phyloP scores from a whole-genome alignment of 441 rosid genomes.

The Gossypium schwendimanii region DNA sequence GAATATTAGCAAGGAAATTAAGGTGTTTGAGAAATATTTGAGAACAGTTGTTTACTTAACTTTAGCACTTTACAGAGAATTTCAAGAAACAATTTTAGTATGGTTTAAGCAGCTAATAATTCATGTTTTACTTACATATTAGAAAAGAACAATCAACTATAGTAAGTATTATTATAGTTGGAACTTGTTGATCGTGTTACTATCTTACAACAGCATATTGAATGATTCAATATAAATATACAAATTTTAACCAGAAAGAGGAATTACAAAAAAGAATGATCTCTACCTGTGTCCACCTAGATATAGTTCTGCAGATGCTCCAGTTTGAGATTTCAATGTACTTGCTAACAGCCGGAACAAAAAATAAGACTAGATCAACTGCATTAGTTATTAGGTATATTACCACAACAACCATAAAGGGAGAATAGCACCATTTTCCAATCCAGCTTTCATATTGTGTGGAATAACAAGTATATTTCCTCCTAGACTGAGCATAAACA shows the following conservation, averaged over 20 bases:
- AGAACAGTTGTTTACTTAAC: background rate
- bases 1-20: background rate
- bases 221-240: background rate
- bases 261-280: background rate
- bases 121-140: background rate
- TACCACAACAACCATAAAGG: conserved; percentile 80
- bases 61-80: background rate
- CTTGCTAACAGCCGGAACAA: conserved; percentile 79
- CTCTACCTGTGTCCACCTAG: conserved; percentile 89
- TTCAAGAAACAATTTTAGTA: background rate
- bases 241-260: background rate
- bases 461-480: conserved; percentile 78
- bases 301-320: conserved; percentile 43
- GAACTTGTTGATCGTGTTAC: background rate
- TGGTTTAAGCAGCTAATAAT: background rate
- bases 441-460: conserved; percentile 61
- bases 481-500: conserved; percentile 62
- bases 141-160: background rate
- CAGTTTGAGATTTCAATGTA: conserved; percentile 76
- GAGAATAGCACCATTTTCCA: conserved; percentile 73
- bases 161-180: background rate
- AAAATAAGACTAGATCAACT: conserved; percentile 72
- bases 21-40: background rate
- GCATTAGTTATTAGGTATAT: conserved; percentile 68
- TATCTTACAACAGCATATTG: background rate